Percentiles rank a stretch among this genome's conserved stretches.
Evolutionary conservation across 805 yeast genomes (phyloP).

Genomic region (Kluyveromyces aestuarii): DNA sequence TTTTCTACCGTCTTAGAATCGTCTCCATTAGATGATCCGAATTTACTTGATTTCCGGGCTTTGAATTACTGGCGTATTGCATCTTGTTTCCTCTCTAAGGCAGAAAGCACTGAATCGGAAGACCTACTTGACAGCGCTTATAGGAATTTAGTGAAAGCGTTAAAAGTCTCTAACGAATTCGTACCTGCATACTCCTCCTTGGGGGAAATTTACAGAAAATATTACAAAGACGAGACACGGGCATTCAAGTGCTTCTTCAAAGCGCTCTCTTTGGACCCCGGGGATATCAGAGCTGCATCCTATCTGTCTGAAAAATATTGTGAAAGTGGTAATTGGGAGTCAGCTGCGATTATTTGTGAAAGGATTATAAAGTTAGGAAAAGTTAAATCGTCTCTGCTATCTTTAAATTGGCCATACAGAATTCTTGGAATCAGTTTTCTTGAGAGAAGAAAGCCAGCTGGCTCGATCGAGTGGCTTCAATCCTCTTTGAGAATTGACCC

Average conservation of each 20-base stretch:
- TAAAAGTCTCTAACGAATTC: conserved; percentile 52
- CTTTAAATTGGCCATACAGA: conserved; percentile 76
- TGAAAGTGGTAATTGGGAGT: conserved; percentile 64
- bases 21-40: conserved; percentile 43
- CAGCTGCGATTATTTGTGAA: conserved; percentile 66
- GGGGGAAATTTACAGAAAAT: conserved; percentile 60
- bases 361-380: conserved; percentile 57
- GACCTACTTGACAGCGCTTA: conserved; percentile 41
- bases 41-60: conserved; percentile 50
- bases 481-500: conserved; percentile 64
- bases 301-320: conserved; percentile 66
- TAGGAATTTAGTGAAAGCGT: conserved; percentile 46
- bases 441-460: conserved; percentile 60
- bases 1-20: conserved; percentile 20
- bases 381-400: conserved; percentile 40
- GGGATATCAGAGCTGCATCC: conserved; percentile 67
- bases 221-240: conserved; percentile 48
- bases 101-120: conserved; percentile 19
- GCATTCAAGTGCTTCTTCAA: conserved; percentile 82
- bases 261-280: conserved; percentile 79
- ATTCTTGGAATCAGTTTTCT: conserved; percentile 73
- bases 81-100: conserved; percentile 39
- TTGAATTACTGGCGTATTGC: conserved; percentile 66
- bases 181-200: conserved; percentile 79
- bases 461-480: conserved; percentile 86